Evolutionary conservation across 805 yeast genomes (phyloP), one percentile per base, ranked within the genome.

Genomic region (Candida nitratophila): DNA sequence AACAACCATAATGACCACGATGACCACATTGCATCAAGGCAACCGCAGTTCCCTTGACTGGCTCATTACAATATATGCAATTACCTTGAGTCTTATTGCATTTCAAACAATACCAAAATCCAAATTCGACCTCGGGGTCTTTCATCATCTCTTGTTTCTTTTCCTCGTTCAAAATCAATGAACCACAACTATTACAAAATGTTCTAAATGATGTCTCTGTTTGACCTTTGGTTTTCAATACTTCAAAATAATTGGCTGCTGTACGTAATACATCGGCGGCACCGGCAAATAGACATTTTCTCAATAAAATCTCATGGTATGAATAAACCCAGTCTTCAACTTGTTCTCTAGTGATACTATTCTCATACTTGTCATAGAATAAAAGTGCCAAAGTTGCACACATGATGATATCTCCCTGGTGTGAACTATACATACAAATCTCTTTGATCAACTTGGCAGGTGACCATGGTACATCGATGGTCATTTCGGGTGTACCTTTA

Each of bases 31-130:
- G 74, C 41, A 84, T 59, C 47, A 69, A 65, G 48, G 67, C 74
- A 15, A 85, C 75, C 15, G 81, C 73, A 44, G 85, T 68, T 1
- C 95, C 95, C 50, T 76, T 77, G 54, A 90, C 70, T 0, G 95
- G 87, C 55, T 76, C 83, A 48, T 82, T 73, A 61, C 97, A 90
- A 48, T 81, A 76, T 24, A 81, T 71, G 61, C 97, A 90, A n/a
- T 79, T 73, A 46, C 79, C 81, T 47, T 79, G 80, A 15, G 68
- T 66, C 41, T 64, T 67, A 11, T 71, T 64, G 60, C 97, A 90
- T 20, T 69, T 71, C 43, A 80, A 87, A 64, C 97, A 90, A 60
- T 82, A 86, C 96, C 96, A 89, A 52, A 73, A 81, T 1, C 95
- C 96, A 54, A 79, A 76, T 34, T 67, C 62, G 17, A 65, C 63